Evolutionary conservation across 768 basidiomycete genomes (phyloP).

Genomic region (Lyophyllum atratum): DNA sequence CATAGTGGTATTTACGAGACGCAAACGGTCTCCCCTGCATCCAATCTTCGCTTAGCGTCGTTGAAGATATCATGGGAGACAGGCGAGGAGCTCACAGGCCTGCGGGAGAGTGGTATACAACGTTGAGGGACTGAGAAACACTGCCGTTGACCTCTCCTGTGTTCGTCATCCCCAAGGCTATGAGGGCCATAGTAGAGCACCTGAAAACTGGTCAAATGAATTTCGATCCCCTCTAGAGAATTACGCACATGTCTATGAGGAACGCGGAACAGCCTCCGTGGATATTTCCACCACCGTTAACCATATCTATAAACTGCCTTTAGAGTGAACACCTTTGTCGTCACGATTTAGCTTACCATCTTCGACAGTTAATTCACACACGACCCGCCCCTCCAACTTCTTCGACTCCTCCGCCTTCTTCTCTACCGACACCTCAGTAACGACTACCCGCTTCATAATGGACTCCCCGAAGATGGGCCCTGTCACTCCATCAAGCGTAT

Average conservation of each 20-base stretch:
- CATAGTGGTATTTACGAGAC: slow-evolving; percentile 54
- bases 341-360: slow-evolving; percentile 34
- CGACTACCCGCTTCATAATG: slow-evolving; percentile 21
- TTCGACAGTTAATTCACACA: slow-evolving; percentile 42
- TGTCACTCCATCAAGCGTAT: slow-evolving; percentile 4
- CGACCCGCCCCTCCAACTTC: slow-evolving; percentile 46
- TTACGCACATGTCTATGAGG: slow-evolving; percentile 51
- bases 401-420: slow-evolving; percentile 45
- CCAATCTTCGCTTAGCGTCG: background rate
- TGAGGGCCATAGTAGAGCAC: slow-evolving; percentile 52
- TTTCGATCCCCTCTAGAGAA: background rate
- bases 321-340: background rate
- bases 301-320: slow-evolving; percentile 44
- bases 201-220: slow-evolving; percentile 25
- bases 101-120: slow-evolving; percentile 62
- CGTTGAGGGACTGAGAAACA: slow-evolving; percentile 55
- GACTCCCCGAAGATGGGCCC: slow-evolving; percentile 20
- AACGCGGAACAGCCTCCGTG: slow-evolving; percentile 60
- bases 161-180: slow-evolving; percentile 31
- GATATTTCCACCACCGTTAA: slow-evolving; percentile 46
- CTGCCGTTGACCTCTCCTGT: slow-evolving; percentile 24
- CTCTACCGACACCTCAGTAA: slow-evolving; percentile 43
- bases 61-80: background rate
- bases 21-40: slow-evolving; percentile 48
- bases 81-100: slow-evolving; percentile 32